Percentiles rank a stretch among this genome's conserved stretches.
phyloP scores from a whole-genome alignment of 306 rosid species.

The Bauhinia variegata region DNA sequence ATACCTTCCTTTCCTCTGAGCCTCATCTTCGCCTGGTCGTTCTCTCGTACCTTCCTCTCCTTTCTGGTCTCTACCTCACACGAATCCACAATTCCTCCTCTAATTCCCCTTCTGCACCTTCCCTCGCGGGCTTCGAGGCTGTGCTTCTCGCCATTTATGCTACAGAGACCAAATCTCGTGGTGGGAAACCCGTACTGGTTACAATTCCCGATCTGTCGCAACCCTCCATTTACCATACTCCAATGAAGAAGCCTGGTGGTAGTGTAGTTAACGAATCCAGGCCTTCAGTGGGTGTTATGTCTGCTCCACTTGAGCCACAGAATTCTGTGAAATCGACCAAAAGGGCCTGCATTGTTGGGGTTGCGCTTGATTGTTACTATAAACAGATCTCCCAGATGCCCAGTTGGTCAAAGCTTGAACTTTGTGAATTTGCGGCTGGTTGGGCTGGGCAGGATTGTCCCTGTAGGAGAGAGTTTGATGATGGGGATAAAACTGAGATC shows the following conservation, averaged over 20 bases:
- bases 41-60: constrained; percentile 81
- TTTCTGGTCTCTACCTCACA: constrained; percentile 78
- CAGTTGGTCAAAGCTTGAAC: constrained; percentile 81
- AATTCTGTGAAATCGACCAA: constrained; percentile 85
- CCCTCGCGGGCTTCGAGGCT: constrained; percentile 94
- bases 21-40: constrained; percentile 89
- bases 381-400: constrained; percentile 98
- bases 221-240: constrained; percentile 86
- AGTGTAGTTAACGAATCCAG: constrained; percentile 20
- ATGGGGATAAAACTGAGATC: constrained; percentile 15
- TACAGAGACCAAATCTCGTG: constrained; percentile 75
- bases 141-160: constrained; percentile 86
- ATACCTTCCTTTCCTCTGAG: constrained; percentile 84
- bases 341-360: constrained; percentile 81
- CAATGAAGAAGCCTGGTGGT: constrained; percentile 39
- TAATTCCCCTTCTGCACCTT: constrained; percentile 57
- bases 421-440: constrained; percentile 62
- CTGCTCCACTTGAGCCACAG: constrained; percentile 81
- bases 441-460: constrained; percentile 93
- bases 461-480: constrained; percentile 60
- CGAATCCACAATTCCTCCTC: constrained; percentile 64
- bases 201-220: constrained; percentile 81
- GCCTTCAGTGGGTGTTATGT: constrained; percentile 63
- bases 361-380: constrained; percentile 75
- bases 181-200: constrained; percentile 78